phyloP scores from a whole-genome alignment of 2,329 filamentous ascomycete species.

The Emmonsiellopsis sp. region DNA sequence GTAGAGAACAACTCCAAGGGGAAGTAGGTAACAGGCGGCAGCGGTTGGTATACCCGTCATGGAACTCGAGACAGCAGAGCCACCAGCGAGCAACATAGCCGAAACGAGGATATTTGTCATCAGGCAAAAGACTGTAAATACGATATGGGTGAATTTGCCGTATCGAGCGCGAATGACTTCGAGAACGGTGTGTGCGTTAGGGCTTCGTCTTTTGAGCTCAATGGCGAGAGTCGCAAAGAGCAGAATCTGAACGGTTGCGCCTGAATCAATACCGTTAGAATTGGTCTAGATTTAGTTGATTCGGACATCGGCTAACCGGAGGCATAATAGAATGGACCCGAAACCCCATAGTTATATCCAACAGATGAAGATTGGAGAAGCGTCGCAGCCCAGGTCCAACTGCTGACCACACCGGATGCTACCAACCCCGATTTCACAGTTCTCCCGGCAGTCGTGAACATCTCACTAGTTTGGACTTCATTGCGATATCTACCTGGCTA shows the following conservation, averaged over 20 bases:
- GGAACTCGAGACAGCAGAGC: slow-evolving; percentile 61
- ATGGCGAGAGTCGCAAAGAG: slow-evolving; percentile 87
- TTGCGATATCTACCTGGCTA: slow-evolving; percentile 46
- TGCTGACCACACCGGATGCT: slow-evolving; percentile 80
- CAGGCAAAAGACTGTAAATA: slow-evolving; percentile 73
- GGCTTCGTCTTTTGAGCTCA: slow-evolving; percentile 75
- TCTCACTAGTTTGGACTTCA: slow-evolving; percentile 78
- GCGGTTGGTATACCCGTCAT: slow-evolving; percentile 67
- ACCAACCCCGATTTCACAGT: slow-evolving; percentile 85
- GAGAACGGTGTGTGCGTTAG: slow-evolving; percentile 77
- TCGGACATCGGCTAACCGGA: slow-evolving; percentile 39
- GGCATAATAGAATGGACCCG: slow-evolving; percentile 59
- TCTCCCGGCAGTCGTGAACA: slow-evolving; percentile 81
- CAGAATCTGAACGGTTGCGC: slow-evolving; percentile 79
- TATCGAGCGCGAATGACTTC: slow-evolving; percentile 78
- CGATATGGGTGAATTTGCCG: slow-evolving; percentile 60
- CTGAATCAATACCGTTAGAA: slow-evolving; percentile 10
- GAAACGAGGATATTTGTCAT: slow-evolving; percentile 83
- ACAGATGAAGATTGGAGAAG: slow-evolving; percentile 71
- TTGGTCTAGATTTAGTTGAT: not conserved
- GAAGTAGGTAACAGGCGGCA: slow-evolving; percentile 75
- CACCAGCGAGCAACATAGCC: slow-evolving; percentile 79
- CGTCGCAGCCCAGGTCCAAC: slow-evolving; percentile 88
- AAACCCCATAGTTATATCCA: slow-evolving; percentile 67
- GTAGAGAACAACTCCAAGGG: slow-evolving; percentile 71